Evolutionary conservation across 768 basidiomycete species (phyloP), one percentile per base, ranked within the genome.

Genomic region (Tricholoma bakamatsutake): DNA sequence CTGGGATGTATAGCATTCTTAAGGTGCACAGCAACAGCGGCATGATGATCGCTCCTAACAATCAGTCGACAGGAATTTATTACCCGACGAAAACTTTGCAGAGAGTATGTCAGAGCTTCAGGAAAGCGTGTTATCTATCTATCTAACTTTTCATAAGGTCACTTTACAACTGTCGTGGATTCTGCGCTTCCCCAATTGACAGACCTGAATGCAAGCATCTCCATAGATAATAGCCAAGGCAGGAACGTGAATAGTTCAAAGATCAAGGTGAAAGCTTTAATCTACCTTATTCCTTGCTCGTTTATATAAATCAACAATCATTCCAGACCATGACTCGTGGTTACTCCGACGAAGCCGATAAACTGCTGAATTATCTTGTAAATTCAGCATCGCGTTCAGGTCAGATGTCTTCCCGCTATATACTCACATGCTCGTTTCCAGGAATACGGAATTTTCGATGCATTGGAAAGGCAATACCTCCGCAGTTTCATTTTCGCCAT

Each of bases 391-490:
- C 50, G 50, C 59, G 37, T 53, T 55, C 42, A 5, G 35, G 7
- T 21, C 40, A 52, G 39, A 21, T 45, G 34, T 53, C 48, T 57
- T 59, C 40, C 17, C 18, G 4, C 55, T 34, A 7, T 31, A 15
- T 30, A n/a, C 57, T 40, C 18, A 53, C 52, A 35, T 58, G 10
- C 3, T 15, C 28, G 2, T 55, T 17, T 18, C 15, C 53, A 93
- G 92, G 92, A 95, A 70, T 74, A 82, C 55, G 93, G 93, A 0
- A 90, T 93, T 42, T 92, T 90, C 59, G 88, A 94, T 57, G 93
- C 93, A 0, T 71, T 95, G 33, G 81, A 90, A 64, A 91, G 87
- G 64, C 85, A 84, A 60, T 95, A 92, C 69, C 80, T 95, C 46
- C 83, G 82, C 48, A 90, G 87, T 62, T 91, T 92, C 67, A 85